Evolutionary conservation across 495 filamentous ascomycete genomes (phyloP), one percentile per base, ranked within the genome.

Genomic region (Penicillium maclennaniae): DNA sequence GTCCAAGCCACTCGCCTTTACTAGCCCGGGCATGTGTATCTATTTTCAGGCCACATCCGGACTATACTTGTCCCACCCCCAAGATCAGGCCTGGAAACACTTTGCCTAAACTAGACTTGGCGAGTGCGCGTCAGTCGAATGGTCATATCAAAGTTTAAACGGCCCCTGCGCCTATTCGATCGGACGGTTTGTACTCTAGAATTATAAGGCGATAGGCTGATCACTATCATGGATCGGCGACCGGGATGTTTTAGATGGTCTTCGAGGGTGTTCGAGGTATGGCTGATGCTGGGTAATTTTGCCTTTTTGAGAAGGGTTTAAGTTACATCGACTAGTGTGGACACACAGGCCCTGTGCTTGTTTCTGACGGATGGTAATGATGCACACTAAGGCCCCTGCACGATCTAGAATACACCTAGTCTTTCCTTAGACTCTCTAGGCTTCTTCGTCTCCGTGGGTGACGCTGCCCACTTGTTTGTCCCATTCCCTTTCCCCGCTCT

Each of bases 281-380:
- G 36, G 17, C 28, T 26, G 47, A 6, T 7, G 25, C 48, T 28
- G 60, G 60, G 59, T 58, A 51, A 17, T 44, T 58, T 63, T 60
- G 36, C 60, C 57, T 28, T 45, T 63, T 63, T 50, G 14, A 59
- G 60, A 21, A 45, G 27, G 20, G 16, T 42, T 50, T 41, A 26
- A 52, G 53, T 55, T 53, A 53, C 57, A 55, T 55, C 16, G 49
- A 43, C 41, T 44, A 25, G 39, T 43, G 46, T 14, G 27, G 0
- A 36, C 50, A 17, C 45, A 56, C 58, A 49, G 52, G 50, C 49
- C 40, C 27, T 2, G 0, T 40, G 16, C 38, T 19, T 14, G 14
- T n/a, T 38, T 6, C 23, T 19, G 26, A 20, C 39, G 8, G 8
- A 39, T 15, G 38, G 7, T 14, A 3, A 43, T 26, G 39, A 17